Conservation (phyloP, 202 grass and related monocot species). For the Setaria italica region DNA sequence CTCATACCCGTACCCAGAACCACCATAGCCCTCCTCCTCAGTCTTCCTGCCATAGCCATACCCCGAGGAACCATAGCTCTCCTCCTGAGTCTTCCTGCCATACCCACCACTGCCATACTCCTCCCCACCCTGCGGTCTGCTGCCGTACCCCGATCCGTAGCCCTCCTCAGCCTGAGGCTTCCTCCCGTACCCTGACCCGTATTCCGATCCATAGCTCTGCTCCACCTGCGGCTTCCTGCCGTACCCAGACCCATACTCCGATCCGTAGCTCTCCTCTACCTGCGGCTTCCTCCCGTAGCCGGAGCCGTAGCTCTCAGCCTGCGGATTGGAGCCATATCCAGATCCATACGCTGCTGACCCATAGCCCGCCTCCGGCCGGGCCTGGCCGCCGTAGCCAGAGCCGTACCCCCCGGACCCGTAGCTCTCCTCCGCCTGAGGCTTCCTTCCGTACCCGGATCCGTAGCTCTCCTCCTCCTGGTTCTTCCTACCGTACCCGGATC, state of each 20-base stretch:
- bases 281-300: slow-evolving; percentile 2
- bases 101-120: slow-evolving; percentile 51
- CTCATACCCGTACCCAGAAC: slow-evolving; percentile 58
- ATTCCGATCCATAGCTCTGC: slow-evolving; percentile 33
- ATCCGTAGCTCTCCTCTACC: slow-evolving; percentile 25
- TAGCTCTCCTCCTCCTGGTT: slow-evolving; percentile 14
- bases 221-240: slow-evolving; percentile 40
- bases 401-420: slow-evolving; percentile 43
- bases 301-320: slow-evolving; percentile 26
- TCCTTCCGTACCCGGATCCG: slow-evolving; percentile 47
- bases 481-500: slow-evolving; percentile 30
- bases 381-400: slow-evolving; percentile 28
- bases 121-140: slow-evolving; percentile 46
- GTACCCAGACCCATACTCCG: slow-evolving; percentile 42
- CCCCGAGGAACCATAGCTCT: slow-evolving; percentile 42
- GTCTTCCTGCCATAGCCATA: slow-evolving; percentile 46
- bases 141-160: slow-evolving; percentile 22
- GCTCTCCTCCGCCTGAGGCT: slow-evolving; percentile 45
- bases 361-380: slow-evolving; percentile 26
- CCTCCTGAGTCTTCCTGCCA: slow-evolving; percentile 47
- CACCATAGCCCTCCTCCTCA: slow-evolving; percentile 45
- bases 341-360: slow-evolving; percentile 37
- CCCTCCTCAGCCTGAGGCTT: slow-evolving; percentile 30
- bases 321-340: slow-evolving; percentile 40
- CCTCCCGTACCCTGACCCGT: slow-evolving; percentile 31